These are phyloP conservation scores for Auricularia heimuer DNA, from an alignment of 768 basidiomycete genomes.

Conservation along the genomic window DNA sequence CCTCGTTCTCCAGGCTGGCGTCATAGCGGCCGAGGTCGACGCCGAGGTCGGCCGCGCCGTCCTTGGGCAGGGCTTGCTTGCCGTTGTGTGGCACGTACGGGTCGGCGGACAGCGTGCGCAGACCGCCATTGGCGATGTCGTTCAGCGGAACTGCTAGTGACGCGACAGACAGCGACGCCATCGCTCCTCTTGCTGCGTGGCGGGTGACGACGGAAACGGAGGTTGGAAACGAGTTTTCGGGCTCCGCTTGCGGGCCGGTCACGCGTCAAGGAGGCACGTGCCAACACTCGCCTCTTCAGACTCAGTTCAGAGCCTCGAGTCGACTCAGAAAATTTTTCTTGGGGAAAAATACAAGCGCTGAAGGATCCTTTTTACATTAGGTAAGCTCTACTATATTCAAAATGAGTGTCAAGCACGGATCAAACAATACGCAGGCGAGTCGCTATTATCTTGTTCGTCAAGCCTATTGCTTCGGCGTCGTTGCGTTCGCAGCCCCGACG, in stretches of 20 bases:
- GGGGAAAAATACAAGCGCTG: too few relatives aligned
- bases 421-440: too few relatives aligned
- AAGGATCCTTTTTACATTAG: too few relatives aligned
- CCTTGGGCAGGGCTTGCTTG: background rate
- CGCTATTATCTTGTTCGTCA: too few relatives aligned
- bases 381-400: too few relatives aligned
- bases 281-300: background rate
- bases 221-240: slow-evolving; percentile 1
- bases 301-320: too few relatives aligned
- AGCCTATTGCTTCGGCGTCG: too few relatives aligned
- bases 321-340: too few relatives aligned
- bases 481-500: background rate
- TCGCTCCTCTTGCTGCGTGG: background rate
- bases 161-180: slow-evolving; percentile 1
- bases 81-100: background rate
- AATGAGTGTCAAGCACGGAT: too few relatives aligned
- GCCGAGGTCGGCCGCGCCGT: background rate
- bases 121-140: background rate
- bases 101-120: background rate
- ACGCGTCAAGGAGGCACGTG: background rate
- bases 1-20: slow-evolving; percentile 90
- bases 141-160: background rate
- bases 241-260: background rate
- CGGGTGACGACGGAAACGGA: background rate
- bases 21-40: slow-evolving; percentile 88